These are phyloP conservation scores for Lipomyces spencermartinsiae DNA, from an alignment of 805 yeast genomes.

Conservation along the genomic window DNA sequence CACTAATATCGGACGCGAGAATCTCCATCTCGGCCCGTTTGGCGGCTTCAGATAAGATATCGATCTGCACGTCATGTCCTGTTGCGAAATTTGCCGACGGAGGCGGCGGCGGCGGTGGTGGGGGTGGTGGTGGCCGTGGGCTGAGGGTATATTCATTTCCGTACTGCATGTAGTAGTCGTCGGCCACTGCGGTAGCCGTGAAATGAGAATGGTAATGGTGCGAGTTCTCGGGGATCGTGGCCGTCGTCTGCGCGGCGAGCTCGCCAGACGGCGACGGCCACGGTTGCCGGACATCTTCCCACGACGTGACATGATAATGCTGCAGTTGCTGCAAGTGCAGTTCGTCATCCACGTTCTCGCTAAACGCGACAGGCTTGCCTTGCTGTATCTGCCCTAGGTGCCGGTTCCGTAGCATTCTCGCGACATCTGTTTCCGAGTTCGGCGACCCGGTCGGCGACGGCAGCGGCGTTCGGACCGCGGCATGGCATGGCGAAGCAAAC, in stretches of 20 bases:
- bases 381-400: constrained; percentile 2
- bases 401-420: constrained; percentile 1
- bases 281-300: constrained; percentile 15
- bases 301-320: neutral
- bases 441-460: constrained; percentile 27
- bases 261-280: constrained; percentile 24
- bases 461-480: constrained; percentile 18
- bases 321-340: neutral
- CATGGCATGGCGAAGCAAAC: neutral
- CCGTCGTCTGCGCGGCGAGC: neutral
- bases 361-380: neutral
- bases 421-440: neutral
- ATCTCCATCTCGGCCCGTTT: constrained; percentile 45
- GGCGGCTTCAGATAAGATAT: constrained; percentile 46
- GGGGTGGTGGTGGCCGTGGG: constrained; percentile 2
- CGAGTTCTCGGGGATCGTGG: neutral
- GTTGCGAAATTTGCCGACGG: neutral
- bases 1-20: constrained; percentile 42
- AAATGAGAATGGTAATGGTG: neutral
- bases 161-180: neutral
- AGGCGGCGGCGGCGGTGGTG: constrained; percentile 9
- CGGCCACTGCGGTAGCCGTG: neutral
- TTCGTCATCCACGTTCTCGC: neutral
- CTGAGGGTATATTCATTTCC: neutral
- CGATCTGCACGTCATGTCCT: constrained; percentile 21